phyloP scores from a whole-genome alignment of 2,329 filamentous ascomycete genomes.

The Berkeleyomyces basicola region DNA sequence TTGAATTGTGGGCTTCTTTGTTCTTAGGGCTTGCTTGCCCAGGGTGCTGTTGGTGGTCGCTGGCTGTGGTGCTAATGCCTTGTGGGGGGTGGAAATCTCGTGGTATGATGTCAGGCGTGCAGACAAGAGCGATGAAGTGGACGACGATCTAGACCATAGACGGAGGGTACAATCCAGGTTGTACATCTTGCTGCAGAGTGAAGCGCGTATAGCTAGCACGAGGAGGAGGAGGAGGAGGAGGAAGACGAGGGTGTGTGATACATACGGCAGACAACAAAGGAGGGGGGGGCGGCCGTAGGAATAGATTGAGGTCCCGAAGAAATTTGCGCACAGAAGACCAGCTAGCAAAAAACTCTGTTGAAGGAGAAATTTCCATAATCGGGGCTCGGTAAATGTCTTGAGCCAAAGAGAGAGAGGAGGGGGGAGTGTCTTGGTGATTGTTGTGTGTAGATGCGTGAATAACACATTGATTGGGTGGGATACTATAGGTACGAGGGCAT shows the following conservation, averaged over 20 bases:
- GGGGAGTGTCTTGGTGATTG: too few species aligned
- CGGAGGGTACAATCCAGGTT: background rate
- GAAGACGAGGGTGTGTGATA: background rate
- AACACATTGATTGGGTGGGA: too few species aligned
- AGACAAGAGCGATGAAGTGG: background rate
- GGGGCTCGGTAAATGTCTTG: background rate
- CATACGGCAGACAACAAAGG: background rate
- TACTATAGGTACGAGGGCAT: too few species aligned
- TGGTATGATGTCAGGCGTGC: background rate
- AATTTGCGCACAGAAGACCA: background rate
- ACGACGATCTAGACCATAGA: background rate
- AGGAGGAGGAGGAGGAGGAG: background rate
- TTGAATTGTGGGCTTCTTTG: too few species aligned
- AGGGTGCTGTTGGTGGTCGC: too few species aligned
- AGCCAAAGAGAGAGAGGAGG: background rate
- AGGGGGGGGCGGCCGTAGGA: background rate
- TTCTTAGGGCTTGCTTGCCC: too few species aligned
- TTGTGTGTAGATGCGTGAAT: too few species aligned
- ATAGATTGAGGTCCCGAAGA: background rate
- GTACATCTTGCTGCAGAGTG: background rate
- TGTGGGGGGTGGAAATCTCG: background rate
- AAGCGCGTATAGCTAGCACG: background rate
- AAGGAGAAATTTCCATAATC: background rate
- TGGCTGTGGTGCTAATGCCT: background rate
- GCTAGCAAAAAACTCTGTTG: background rate